A percentile compares a stretch with the other conserved stretches of the same genome.
These are phyloP conservation scores for Penicillium sp. DNA, from an alignment of 2,329 filamentous ascomycete genomes.

Conservation along the genomic window DNA sequence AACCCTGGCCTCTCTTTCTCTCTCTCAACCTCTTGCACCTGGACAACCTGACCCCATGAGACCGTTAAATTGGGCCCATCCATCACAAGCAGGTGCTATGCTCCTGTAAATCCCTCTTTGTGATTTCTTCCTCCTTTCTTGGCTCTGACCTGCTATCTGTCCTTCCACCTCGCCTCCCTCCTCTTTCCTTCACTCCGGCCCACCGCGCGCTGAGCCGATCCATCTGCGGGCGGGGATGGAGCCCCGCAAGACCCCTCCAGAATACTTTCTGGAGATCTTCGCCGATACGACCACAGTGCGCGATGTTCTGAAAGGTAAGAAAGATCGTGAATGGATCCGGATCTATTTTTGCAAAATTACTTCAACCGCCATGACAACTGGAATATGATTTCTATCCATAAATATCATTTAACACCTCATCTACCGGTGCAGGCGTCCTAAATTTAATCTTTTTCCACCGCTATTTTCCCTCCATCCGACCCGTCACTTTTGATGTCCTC, in stretches of 20 bases:
- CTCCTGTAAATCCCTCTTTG: neutral
- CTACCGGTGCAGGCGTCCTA: slow-evolving; percentile 62
- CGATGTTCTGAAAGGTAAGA: slow-evolving; percentile 82
- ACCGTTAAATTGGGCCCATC: neutral
- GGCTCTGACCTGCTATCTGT: no score
- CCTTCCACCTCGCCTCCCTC: neutral
- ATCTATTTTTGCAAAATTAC: no score
- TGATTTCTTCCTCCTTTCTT: no score
- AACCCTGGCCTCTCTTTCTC: no score
- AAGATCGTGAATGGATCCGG: neutral
- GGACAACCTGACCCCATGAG: slow-evolving; percentile 1
- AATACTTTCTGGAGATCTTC: slow-evolving; percentile 91
- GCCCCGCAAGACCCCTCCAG: slow-evolving; percentile 60
- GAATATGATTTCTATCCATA: no score
- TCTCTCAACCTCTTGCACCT: neutral
- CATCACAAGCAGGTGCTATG: neutral
- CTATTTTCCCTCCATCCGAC: slow-evolving; percentile 82
- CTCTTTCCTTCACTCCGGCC: slow-evolving; percentile 3
- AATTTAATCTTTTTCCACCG: slow-evolving; percentile 99
- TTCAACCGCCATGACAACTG: no score
- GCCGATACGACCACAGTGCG: slow-evolving; percentile 83
- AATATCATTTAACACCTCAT: neutral
- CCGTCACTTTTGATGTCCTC: slow-evolving; percentile 79
- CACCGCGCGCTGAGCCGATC: slow-evolving; percentile 14
- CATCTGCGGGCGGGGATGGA: slow-evolving; percentile 48